phyloP scores from a whole-genome alignment of 352 stramenopile species.

The Globisporangium paroecandrum region DNA sequence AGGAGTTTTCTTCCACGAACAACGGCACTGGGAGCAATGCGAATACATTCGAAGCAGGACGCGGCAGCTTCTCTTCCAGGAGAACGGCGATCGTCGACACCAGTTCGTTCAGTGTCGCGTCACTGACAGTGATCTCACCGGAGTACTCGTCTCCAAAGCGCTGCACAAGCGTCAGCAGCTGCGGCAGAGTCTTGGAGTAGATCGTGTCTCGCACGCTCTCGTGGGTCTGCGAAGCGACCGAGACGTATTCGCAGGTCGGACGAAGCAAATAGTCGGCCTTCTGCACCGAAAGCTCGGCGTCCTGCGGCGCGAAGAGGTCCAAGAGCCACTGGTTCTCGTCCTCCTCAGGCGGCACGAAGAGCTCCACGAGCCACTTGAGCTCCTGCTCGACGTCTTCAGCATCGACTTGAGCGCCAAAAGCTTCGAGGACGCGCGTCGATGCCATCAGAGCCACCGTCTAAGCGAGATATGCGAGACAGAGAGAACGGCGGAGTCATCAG shows the following conservation, averaged over 20 bases:
- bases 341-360: constrained; percentile 32
- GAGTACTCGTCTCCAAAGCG: constrained; percentile 16
- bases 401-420: constrained; percentile 45
- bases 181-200: constrained; percentile 47
- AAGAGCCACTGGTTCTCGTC: constrained; percentile 56
- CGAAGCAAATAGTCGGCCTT: constrained; percentile 53
- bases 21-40: constrained; percentile 44
- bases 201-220: constrained; percentile 30
- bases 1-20: constrained; percentile 56
- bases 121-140: constrained; percentile 22
- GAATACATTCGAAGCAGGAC: constrained; percentile 39
- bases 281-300: constrained; percentile 19
- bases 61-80: constrained; percentile 48
- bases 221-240: constrained; percentile 69
- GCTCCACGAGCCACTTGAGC: constrained; percentile 49
- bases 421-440: constrained; percentile 56
- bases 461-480: neutral
- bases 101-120: constrained; percentile 50
- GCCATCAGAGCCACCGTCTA: constrained; percentile 73
- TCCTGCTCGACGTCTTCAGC: constrained; percentile 34
- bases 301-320: constrained; percentile 35
- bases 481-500: neutral
- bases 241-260: constrained; percentile 56
- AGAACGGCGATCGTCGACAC: constrained; percentile 50
- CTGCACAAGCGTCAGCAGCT: constrained; percentile 39